A percentile compares a stretch with the other conserved stretches of the same genome.
phyloP scores from a whole-genome alignment of 305 asterid genomes.

The Fraxinus nigra region DNA sequence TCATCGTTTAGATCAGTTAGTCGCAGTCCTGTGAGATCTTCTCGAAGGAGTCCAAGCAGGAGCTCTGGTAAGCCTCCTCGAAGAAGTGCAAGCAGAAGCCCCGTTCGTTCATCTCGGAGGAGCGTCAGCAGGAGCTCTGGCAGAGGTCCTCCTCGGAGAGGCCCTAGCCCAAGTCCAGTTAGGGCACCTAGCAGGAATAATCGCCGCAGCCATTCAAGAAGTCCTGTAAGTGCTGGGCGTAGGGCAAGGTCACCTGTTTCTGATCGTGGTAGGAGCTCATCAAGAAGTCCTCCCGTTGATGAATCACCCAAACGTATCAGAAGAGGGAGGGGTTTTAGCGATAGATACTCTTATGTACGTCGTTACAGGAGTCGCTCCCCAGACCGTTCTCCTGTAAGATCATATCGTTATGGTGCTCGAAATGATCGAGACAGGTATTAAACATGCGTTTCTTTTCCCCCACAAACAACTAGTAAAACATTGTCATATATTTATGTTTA shows the following conservation, averaged over 20 bases:
- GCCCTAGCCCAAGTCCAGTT: constrained; percentile 69
- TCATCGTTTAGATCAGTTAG: constrained; percentile 56
- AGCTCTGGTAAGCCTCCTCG: constrained; percentile 55
- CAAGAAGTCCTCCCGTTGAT: constrained; percentile 80
- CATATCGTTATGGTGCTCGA: constrained; percentile 77
- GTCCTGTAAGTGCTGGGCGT: constrained; percentile 60
- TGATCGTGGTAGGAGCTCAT: constrained; percentile 71
- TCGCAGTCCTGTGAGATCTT: constrained; percentile 56
- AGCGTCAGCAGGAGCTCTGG: constrained; percentile 75
- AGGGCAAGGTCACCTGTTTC: constrained; percentile 68
- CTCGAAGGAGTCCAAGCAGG: constrained; percentile 47
- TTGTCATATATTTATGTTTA: not conserved
- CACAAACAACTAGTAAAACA: not conserved
- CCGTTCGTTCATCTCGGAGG: constrained; percentile 46
- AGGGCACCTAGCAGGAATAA: constrained; percentile 57
- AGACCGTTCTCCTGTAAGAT: constrained; percentile 76
- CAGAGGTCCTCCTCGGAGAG: constrained; percentile 51
- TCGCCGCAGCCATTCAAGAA: constrained; percentile 72
- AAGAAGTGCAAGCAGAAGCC: constrained; percentile 62
- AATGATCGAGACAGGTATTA: constrained; percentile 75
- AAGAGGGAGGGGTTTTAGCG: constrained; percentile 97
- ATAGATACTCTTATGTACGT: constrained; percentile 71
- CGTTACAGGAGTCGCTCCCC: constrained; percentile 89
- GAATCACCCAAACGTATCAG: constrained; percentile 91
- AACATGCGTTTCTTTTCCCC: not conserved